These are phyloP conservation scores for Xanthoconium separans DNA, from an alignment of 1,284 basidiomycete genomes.

Conservation along the genomic window DNA sequence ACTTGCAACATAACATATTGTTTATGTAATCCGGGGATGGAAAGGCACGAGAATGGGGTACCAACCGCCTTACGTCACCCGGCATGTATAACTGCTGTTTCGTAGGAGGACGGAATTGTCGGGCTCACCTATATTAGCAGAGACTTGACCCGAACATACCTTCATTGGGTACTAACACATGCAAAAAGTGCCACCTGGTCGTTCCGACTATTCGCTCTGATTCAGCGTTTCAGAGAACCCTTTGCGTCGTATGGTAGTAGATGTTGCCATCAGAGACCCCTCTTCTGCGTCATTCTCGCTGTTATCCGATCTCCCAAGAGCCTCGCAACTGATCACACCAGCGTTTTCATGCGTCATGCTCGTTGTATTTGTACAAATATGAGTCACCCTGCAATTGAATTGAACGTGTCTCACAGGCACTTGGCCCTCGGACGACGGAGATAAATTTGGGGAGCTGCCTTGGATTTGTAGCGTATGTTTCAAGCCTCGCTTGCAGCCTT, in stretches of 20 bases:
- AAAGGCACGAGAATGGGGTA: slow-evolving; percentile 9
- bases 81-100: not conserved
- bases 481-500: slow-evolving; percentile 2
- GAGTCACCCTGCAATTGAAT: not conserved
- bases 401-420: not conserved
- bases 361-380: not conserved
- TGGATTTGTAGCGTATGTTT: slow-evolving; percentile 4
- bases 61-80: slow-evolving; percentile 8
- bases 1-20: slow-evolving; percentile 2
- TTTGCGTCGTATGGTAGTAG: not conserved
- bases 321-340: too few relatives aligned
- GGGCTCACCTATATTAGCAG: not conserved
- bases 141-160: not conserved
- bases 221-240: not conserved
- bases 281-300: not conserved
- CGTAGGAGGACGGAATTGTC: slow-evolving; percentile 19
- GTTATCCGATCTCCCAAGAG: not conserved
- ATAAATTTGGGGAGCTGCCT: not conserved
- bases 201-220: not conserved
- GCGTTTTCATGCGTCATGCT: not conserved
- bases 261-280: not conserved
- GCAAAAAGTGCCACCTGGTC: not conserved
- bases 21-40: slow-evolving; percentile 30
- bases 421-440: not conserved
- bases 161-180: not conserved